phyloP scores from a whole-genome alignment of 2,329 filamentous ascomycete species.

The Gyromitra esculenta region DNA sequence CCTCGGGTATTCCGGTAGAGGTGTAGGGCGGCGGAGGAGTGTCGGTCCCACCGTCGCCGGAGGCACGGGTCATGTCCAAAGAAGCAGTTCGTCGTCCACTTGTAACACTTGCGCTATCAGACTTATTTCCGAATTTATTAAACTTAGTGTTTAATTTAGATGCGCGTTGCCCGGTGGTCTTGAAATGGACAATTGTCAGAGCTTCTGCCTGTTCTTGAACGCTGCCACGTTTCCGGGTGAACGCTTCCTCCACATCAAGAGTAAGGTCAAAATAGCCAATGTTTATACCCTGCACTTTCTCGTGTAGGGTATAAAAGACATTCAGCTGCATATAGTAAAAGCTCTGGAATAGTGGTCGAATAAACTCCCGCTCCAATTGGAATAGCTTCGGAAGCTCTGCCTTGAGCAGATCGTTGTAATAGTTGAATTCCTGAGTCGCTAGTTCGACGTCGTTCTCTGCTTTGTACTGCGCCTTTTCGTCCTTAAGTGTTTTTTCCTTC shows the following conservation, averaged over 20 bases:
- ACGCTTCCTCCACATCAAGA: conserved; percentile 89
- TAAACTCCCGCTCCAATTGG: conserved; percentile 88
- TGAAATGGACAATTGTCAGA: conserved; percentile 87
- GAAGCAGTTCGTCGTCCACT: conserved; percentile 58
- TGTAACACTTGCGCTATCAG: conserved; percentile 61
- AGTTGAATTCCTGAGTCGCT: conserved; percentile 94
- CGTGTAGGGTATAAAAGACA: conserved; percentile 97
- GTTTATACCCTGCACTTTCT: conserved; percentile 96
- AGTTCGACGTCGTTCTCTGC: conserved; percentile 90
- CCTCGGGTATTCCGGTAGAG: conserved; percentile 43
- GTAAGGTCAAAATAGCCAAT: conserved; percentile 98
- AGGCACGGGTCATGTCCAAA: conserved; percentile 55
- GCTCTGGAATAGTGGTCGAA: conserved; percentile 94
- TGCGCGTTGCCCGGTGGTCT: conserved; percentile 77
- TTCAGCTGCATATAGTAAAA: conserved; percentile 99
- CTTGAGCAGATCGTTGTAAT: conserved; percentile 97
- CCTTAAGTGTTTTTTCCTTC: conserved; percentile 94
- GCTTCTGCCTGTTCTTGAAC: conserved; percentile 85
- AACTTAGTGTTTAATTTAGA: conserved; percentile 59
- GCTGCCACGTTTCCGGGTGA: conserved; percentile 86
- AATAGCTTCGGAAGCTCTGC: conserved; percentile 95
- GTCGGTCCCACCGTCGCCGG: conserved; percentile 63
- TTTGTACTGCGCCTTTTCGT: conserved; percentile 97
- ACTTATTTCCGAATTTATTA: conserved; percentile 65
- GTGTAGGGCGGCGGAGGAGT: conserved; percentile 78